A percentile compares a stretch with the other conserved stretches of the same genome.
Evolutionary conservation across 73 alveolate genomes (phyloP).

Genomic region (Paramecium biaurelia): DNA sequence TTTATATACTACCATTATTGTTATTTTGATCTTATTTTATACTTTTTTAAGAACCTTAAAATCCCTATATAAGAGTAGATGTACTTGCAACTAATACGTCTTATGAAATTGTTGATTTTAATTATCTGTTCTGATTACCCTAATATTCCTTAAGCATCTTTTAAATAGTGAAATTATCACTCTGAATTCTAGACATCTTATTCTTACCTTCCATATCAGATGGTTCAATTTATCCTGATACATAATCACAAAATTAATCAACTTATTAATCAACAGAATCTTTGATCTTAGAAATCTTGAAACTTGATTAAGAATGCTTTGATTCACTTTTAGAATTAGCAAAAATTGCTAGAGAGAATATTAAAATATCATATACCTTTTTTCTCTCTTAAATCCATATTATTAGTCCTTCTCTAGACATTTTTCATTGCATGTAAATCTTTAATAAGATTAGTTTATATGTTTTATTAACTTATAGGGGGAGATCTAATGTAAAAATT

Average conservation of each 20-base stretch:
- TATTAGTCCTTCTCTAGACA: not conserved
- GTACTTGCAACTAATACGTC: conserved; percentile 29
- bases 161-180: conserved; percentile 8
- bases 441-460: not conserved
- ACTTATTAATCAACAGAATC: not conserved
- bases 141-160: conserved; percentile 43
- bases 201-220: not conserved
- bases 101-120: conserved; percentile 30
- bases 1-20: conserved; percentile 39
- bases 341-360: not conserved
- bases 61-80: conserved; percentile 42
- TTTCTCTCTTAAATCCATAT: not conserved
- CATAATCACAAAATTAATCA: not conserved
- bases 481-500: not conserved
- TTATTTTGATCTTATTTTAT: not conserved
- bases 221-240: not conserved
- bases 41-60: conserved; percentile 15
- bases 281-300: not conserved
- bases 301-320: conserved; percentile 8
- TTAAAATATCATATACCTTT: not conserved
- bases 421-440: not conserved
- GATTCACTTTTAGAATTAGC: conserved; percentile 23
- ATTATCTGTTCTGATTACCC: not conserved
- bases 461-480: not conserved
- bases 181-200: conserved; percentile 3